Evolutionary conservation across 345 rosid species (phyloP).

Genomic region (Eucalyptus regnans): DNA sequence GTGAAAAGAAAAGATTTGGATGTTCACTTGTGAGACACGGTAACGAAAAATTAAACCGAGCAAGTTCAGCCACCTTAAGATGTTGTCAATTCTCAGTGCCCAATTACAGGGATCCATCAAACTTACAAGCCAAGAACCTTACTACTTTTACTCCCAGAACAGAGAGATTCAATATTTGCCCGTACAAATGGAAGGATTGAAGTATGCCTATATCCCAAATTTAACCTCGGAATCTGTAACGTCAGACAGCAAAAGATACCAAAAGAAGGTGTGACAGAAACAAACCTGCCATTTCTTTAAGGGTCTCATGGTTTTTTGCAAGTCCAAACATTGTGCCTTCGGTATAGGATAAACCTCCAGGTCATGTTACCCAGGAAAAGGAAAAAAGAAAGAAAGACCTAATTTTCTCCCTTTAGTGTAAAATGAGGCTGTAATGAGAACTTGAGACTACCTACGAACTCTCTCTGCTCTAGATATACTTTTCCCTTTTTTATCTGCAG

Average conservation of each 20-base stretch:
- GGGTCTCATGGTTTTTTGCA: neutral
- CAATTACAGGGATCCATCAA: neutral
- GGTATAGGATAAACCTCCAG: neutral
- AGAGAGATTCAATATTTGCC: neutral
- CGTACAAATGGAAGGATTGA: neutral
- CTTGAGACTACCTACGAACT: neutral
- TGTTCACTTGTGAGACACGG: neutral
- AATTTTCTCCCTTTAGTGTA: neutral
- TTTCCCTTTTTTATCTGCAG: neutral
- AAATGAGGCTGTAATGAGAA: neutral
- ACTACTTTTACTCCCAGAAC: neutral
- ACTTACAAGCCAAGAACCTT: neutral
- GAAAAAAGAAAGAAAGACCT: neutral
- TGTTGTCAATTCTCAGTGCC: neutral
- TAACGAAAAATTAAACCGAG: neutral
- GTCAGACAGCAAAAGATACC: neutral
- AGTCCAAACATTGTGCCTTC: neutral
- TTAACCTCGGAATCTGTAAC: neutral
- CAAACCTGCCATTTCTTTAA: neutral
- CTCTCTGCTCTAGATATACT: slow-evolving; percentile 2
- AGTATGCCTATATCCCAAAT: neutral
- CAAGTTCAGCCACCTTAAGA: neutral
- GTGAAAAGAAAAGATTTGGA: neutral
- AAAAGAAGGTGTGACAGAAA: neutral
- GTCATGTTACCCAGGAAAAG: neutral